Conservation (phyloP, 306 rosid genomes). For the Neltuma alba region DNA sequence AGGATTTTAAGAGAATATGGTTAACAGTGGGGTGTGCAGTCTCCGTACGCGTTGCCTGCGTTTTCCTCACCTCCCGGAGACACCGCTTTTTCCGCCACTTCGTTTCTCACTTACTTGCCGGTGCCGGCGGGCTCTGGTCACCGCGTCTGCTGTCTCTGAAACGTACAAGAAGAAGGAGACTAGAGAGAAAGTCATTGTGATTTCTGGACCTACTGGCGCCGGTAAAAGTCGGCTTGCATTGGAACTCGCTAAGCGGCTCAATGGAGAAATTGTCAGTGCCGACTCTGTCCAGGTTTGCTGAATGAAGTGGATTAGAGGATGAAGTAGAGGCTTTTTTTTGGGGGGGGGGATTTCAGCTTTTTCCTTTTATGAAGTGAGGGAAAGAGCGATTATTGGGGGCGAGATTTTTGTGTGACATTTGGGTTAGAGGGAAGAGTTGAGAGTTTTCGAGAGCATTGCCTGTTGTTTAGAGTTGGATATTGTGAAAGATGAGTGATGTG, state of each 20-base stretch:
- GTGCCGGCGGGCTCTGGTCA: slow-evolving; percentile 33
- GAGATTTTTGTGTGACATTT: neutral
- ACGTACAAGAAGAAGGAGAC: slow-evolving; percentile 37
- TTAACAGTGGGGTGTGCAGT: slow-evolving; percentile 44
- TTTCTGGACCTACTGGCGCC: slow-evolving; percentile 92
- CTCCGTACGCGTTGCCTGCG: slow-evolving; percentile 50
- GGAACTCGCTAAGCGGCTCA: slow-evolving; percentile 87
- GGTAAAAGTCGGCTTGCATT: slow-evolving; percentile 86
- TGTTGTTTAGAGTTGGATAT: neutral
- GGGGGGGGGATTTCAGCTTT: neutral
- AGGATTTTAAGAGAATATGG: slow-evolving; percentile 28
- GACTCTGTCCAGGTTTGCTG: slow-evolving; percentile 84
- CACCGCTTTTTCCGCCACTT: slow-evolving; percentile 27
- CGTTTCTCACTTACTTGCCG: slow-evolving; percentile 31
- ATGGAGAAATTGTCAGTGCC: slow-evolving; percentile 89
- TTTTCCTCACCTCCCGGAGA: slow-evolving; percentile 33
- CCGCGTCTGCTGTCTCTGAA: slow-evolving; percentile 40
- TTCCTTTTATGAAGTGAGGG: neutral
- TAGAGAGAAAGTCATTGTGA: slow-evolving; percentile 74
- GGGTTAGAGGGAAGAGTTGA: neutral
- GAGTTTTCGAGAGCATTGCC: neutral
- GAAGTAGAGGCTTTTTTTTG: neutral
- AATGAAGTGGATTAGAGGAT: neutral
- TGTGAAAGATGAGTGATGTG: neutral
- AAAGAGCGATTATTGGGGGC: neutral